Evolutionary conservation across 2,329 filamentous ascomycete species (phyloP).

Genomic region (Lasiodiplodia citricola): DNA sequence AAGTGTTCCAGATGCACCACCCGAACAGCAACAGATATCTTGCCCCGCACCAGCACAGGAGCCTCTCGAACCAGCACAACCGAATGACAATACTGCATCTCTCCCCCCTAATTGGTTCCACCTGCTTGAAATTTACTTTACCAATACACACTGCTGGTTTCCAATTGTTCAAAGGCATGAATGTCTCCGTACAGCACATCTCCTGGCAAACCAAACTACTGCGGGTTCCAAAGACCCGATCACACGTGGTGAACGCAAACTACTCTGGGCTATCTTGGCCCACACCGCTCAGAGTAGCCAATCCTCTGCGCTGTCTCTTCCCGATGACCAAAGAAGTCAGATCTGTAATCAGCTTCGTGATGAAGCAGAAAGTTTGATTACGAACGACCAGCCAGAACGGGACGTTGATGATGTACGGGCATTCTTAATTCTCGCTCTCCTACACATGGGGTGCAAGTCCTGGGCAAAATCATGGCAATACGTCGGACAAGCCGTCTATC

Average conservation of each 20-base stretch:
- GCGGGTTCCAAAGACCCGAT: background rate
- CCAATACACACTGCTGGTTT: slow-evolving; percentile 3
- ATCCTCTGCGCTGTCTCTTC: background rate
- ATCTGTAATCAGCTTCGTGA: background rate
- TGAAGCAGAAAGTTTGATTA: background rate
- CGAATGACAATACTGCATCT: background rate
- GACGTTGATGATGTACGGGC: background rate
- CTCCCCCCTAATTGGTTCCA: background rate
- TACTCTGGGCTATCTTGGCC: background rate
- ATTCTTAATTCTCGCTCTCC: background rate
- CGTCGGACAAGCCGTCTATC: background rate
- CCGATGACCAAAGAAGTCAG: background rate
- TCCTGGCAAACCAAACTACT: background rate
- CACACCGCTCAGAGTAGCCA: background rate
- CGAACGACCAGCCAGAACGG: background rate
- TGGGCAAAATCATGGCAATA: background rate
- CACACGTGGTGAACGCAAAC: background rate
- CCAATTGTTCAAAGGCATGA: background rate
- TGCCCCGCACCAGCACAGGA: background rate
- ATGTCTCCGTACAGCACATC: background rate
- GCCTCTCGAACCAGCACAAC: background rate
- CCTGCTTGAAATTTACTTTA: background rate
- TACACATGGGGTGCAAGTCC: background rate
- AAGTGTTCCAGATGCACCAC: background rate
- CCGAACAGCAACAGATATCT: background rate